A percentile compares a stretch with the other conserved stretches of the same genome.
Conservation (phyloP, 208 protist genomes). For the Entamoeba nuttalli region DNA sequence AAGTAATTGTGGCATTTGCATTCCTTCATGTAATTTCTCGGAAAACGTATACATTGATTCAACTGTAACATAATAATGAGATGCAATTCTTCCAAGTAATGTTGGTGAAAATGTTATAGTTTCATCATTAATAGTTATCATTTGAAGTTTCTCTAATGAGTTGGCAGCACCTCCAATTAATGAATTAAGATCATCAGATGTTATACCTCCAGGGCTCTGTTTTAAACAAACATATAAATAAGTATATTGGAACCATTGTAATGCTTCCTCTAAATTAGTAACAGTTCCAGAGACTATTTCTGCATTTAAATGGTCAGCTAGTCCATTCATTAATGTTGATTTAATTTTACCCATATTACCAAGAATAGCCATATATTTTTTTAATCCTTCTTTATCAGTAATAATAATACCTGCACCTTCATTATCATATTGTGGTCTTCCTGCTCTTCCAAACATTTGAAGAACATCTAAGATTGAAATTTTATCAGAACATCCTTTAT, state of each 20-base stretch:
- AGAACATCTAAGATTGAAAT: slow-evolving; percentile 78
- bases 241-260: slow-evolving; percentile 15
- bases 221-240: slow-evolving; percentile 82
- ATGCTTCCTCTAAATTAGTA: slow-evolving; percentile 49
- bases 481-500: slow-evolving; percentile 76
- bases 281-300: slow-evolving; percentile 91
- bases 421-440: slow-evolving; percentile 33
- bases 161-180: slow-evolving; percentile 57
- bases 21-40: slow-evolving; percentile 18
- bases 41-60: slow-evolving; percentile 78
- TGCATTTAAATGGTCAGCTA: slow-evolving; percentile 92
- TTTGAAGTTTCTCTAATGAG: slow-evolving; percentile 57
- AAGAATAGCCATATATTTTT: slow-evolving; percentile 84
- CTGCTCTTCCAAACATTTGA: slow-evolving; percentile 56
- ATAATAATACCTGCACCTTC: slow-evolving; percentile 59
- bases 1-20: neutral
- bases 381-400: slow-evolving; percentile 73
- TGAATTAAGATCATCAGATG: slow-evolving; percentile 71
- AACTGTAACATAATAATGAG: slow-evolving; percentile 85
- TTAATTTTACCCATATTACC: slow-evolving; percentile 96
- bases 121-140: slow-evolving; percentile 67
- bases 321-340: slow-evolving; percentile 73
- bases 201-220: slow-evolving; percentile 65
- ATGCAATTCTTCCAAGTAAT: slow-evolving; percentile 84
- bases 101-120: slow-evolving; percentile 64